Percentiles rank a stretch among this genome's conserved stretches.
phyloP scores from a whole-genome alignment of 176 grass and related monocot genomes.

The Microstegium vimineum region DNA sequence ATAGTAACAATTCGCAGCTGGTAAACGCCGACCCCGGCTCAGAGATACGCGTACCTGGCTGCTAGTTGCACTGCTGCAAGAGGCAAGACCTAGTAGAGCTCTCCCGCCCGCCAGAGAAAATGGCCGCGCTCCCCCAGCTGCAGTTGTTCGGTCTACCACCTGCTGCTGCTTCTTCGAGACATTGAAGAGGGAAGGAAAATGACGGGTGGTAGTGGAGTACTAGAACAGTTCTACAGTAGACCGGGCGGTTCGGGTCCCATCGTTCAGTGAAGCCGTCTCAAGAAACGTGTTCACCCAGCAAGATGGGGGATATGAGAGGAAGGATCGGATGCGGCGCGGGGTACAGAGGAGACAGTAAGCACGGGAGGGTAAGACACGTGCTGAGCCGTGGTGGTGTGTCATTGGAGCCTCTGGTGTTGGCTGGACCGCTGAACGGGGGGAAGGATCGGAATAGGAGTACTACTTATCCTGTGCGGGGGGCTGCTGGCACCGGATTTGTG shows the following conservation, averaged over 20 bases:
- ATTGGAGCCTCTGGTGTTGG: too few species aligned
- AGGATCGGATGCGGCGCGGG: background rate
- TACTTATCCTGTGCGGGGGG: too few species aligned
- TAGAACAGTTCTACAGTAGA: background rate
- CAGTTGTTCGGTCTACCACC: background rate
- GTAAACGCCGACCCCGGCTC: background rate
- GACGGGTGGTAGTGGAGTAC: background rate
- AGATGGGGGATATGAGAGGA: background rate
- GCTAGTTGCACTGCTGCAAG: background rate
- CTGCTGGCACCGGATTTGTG: slow-evolving; percentile 14
- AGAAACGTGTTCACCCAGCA: background rate
- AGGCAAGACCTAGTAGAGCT: background rate
- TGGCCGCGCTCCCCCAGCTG: slow-evolving; percentile 7
- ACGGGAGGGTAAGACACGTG: background rate
- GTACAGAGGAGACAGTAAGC: background rate
- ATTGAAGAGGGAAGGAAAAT: background rate
- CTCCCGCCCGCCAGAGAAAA: background rate
- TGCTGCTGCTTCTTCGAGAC: background rate
- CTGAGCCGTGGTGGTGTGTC: fast-evolving
- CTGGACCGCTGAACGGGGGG: too few species aligned
- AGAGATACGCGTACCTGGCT: slow-evolving; percentile 10
- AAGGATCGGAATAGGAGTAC: slow-evolving; percentile 8
- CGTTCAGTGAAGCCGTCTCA: background rate
- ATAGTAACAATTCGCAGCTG: slow-evolving; percentile 6
- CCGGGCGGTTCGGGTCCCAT: background rate